Conservation (phyloP, 768 basidiomycete genomes). For the Tephrocybe rancida region DNA sequence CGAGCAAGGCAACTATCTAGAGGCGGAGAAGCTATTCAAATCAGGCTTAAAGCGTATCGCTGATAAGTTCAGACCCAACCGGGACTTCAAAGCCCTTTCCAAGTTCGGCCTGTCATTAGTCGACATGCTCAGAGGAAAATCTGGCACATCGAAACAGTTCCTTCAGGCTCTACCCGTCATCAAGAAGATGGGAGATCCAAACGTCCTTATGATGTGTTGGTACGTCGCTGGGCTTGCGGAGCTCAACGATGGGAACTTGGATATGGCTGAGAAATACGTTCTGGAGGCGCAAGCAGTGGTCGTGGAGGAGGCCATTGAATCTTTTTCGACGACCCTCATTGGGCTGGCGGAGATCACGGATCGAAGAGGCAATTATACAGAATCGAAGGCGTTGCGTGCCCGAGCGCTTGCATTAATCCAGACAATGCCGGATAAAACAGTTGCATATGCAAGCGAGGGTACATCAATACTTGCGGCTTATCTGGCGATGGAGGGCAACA, state of each 20-base stretch:
- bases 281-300: not conserved
- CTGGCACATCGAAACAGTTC: not conserved
- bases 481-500: conserved; percentile 1
- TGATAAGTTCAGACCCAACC: not conserved
- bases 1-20: conserved; percentile 1
- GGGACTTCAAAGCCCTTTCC: not conserved
- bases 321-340: not conserved
- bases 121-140: not conserved
- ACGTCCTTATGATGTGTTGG: not conserved
- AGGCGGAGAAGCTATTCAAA: conserved; percentile 1
- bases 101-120: not conserved
- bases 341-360: conserved; percentile 4
- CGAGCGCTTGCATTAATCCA: not conserved
- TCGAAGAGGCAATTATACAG: not conserved
- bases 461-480: not conserved
- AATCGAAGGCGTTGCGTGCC: not conserved
- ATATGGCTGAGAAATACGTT: conserved; percentile 2
- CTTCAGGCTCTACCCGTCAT: not conserved
- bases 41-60: not conserved
- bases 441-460: not conserved
- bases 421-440: not conserved
- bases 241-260: not conserved
- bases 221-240: conserved; percentile 1
- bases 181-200: not conserved
- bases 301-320: not conserved